Base-by-base conservation (phyloP, 2,329 filamentous ascomycete species). In the Metarhizium robertsii region DNA sequence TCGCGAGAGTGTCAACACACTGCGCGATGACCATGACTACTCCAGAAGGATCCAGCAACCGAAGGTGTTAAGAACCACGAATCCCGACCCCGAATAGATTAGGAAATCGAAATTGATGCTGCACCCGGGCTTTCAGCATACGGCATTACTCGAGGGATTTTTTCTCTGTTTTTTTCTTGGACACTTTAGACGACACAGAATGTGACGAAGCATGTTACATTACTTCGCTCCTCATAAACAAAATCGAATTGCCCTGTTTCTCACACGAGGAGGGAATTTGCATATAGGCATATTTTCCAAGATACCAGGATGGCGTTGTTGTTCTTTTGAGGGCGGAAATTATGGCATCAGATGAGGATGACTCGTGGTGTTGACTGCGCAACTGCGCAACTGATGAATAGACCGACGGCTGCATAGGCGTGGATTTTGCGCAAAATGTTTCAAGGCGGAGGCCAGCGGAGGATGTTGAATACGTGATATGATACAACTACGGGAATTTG, bases 11-110 rank as follows among this genome's bases (percentile, higher is more conserved):
- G 70, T 86, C 64, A 80, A 80, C 61, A 85, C 83, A 1, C 69
- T 86, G 5, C 79, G 79, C 55, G 83, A 86, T 64, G 81, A 86
- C 58, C 81, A 83, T 57, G 83, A 86, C 61, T 86, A 86, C 64
- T 85, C 83, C 43, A 73, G 83, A 59, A 74, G 76, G 60, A 81
- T 86, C 14, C 79, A 78, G 52, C 71, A 76, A 47, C 75, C 78
- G 10, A 73, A 78, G 62, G 80, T 85, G 7, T 72, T 86, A n/a
- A 75, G 83, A 60, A 81, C 82, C 8, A 82, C 75, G 34, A 86
- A 86, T 62, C 82, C 83, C 3, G 82, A 86, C 61, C 79, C 79
- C 1, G 45, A 43, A 34, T 58, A 20, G 43, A 40, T 1, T 55
- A 32, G 46, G n/a, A 53, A 20, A 11, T 30, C 6, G 18, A 45